Conservation (phyloP, 2,329 filamentous ascomycete genomes). For the Hymenoscyphus albidus region DNA sequence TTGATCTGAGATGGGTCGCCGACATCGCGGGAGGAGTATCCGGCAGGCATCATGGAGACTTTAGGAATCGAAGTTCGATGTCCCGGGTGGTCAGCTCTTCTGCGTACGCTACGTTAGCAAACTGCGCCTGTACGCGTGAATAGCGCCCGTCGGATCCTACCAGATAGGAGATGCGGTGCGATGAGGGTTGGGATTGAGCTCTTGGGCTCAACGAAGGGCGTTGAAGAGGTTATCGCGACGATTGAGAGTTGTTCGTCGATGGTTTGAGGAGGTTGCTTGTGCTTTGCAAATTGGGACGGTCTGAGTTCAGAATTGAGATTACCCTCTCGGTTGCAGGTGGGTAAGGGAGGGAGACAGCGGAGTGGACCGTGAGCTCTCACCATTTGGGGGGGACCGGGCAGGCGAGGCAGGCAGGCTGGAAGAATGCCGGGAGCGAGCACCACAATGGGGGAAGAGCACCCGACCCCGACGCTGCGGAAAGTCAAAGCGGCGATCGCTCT, state of each 20-base stretch:
- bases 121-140: conserved; percentile 8
- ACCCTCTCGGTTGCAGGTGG: neutral
- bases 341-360: neutral
- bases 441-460: neutral
- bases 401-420: neutral
- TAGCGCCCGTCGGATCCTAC: neutral
- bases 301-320: conserved; percentile 8
- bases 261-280: neutral
- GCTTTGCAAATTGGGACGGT: neutral
- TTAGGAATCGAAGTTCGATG: conserved; percentile 8
- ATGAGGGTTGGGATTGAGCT: conserved; percentile 1
- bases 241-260: conserved; percentile 6
- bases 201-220: conserved; percentile 2
- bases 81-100: conserved; percentile 12
- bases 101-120: conserved; percentile 8
- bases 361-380: conserved; percentile 6
- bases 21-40: conserved; percentile 64
- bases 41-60: conserved; percentile 49
- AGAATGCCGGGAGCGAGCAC: neutral
- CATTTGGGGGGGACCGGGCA: neutral
- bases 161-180: neutral
- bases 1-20: conserved; percentile 65
- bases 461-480: neutral
- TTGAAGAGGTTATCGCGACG: neutral
- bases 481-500: neutral